Evolutionary conservation across 257 asterid species (phyloP), one percentile per base, ranked within the genome.

Genomic region (Penstemon eatonii): DNA sequence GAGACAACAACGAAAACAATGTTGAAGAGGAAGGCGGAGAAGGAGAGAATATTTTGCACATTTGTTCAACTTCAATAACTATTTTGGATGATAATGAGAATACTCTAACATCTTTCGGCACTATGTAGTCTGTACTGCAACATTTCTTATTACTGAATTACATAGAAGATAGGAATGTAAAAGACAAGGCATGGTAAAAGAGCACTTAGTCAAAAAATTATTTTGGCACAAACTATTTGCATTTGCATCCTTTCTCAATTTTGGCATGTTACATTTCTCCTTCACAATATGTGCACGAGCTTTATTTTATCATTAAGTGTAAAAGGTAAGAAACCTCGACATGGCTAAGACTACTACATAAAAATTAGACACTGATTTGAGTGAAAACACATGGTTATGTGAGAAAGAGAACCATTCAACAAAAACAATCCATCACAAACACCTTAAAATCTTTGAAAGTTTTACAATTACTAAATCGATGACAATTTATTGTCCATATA

Each of bases 1-100:
- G 13, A 71, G 65, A 46, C 46, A 46, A 67, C 58, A 19, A 49
- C 46, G 64, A 49, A 51, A 57, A 42, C 51, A 53, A 71, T 62
- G 38, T 25, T 49, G 63, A 41, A 55, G n/a, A 55, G 62, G 36
- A 7, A 49, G 75, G 46, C 37, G 44, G 59, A 7, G 44, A 59
- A 12, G 60, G 65, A 45, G 49, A 43, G 45, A 40, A 44, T 42
- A 39, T 40, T 65, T 60, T 53, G 60, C 33, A 67, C 56, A 5
- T 65, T 62, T 18, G n/a, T 44, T 6, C 47, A 52, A 46, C 36
- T 53, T 37, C 13, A 36, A 43, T 44, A 60, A 12, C 52, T 39
- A 36, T 42, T 7, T 3, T 12, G 8, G 12, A 45, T 47, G 19
- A 43, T 57, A 19, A 42, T 19, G 25, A 7, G 42, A 52, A 56